Evolutionary conservation across 352 stramenopile species (phyloP).

Genomic region (Saprolegnia parasitica): DNA sequence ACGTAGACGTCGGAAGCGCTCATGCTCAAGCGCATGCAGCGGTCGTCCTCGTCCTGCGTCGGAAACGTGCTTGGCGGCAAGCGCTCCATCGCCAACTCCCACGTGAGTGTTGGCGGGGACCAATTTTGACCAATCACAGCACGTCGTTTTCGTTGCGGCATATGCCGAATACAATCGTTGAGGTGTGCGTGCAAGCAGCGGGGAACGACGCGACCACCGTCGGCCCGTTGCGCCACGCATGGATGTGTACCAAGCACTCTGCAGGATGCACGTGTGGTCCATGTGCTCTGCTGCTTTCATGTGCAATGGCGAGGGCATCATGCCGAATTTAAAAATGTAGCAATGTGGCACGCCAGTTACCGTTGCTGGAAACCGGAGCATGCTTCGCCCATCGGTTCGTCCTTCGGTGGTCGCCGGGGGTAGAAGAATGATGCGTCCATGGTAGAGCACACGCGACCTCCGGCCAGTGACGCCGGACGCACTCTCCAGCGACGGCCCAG

Average conservation of each 20-base stretch:
- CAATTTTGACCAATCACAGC: slow-evolving; percentile 17
- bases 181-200: too few species aligned
- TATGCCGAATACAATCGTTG: too few species aligned
- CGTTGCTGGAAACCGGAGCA: neutral
- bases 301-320: too few species aligned
- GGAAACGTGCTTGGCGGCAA: neutral
- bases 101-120: neutral
- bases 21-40: slow-evolving; percentile 9
- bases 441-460: neutral
- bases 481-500: neutral
- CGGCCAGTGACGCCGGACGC: neutral
- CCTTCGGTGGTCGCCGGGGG: neutral
- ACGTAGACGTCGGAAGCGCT: slow-evolving; percentile 20
- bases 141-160: neutral
- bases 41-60: neutral
- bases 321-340: too few species aligned
- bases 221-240: too few species aligned
- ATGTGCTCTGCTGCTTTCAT: too few species aligned
- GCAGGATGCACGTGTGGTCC: too few species aligned
- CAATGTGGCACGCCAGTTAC: neutral
- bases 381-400: neutral
- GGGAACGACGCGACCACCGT: too few species aligned
- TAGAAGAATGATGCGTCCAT: neutral
- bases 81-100: neutral
- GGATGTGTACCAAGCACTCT: too few species aligned